Base-by-base conservation (phyloP, 495 filamentous ascomycete species). In the Aspergillus sclerotioniger region DNA sequence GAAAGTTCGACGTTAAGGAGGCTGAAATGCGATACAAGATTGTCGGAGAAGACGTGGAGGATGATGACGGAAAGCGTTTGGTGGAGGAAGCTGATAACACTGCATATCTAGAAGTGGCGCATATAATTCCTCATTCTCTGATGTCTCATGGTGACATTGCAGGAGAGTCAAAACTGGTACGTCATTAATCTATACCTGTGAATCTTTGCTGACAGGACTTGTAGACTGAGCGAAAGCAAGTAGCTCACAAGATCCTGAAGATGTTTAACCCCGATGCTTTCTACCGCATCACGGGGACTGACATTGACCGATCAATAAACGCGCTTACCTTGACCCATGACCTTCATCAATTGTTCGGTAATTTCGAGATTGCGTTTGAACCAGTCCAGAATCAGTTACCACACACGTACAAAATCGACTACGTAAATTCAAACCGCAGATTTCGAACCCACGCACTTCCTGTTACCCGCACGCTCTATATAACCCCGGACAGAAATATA, bases 401-500 rank as follows among this genome's bases (percentile, higher is more conserved):
- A n/a, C n/a, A 68, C 53, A 66, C 60, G 20, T 68, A 69, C 50
- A 60, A 50, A 15, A 66, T 66, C 28, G 16, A 60, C 12, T 39
- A 52, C 28, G 31, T 41, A 13, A 25, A 58, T 1, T 5, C 31
- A 55, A 51, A 63, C 41, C 49, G n/a, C 29, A 35, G 58, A 7
- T 9, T 56, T 44, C 35, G 50, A 3, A n/a, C 44, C 20, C 20
- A 29, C 2, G 39, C 44, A 1, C 51, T 59, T 35, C 66, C 68
- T 37, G 64, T 66, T 41, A 67, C 66, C 21, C 52, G 55, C 12
- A 66, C 62, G 13, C 58, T 71, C 9, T 59, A 58, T 57, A 31
- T 70, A 45, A 67, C 64, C 6, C 43, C 59, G 32, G 62, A 62
- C 41, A 41, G 61, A 58, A 67, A 46, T 43, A 64, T 74, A 53